phyloP scores from a whole-genome alignment of 805 yeast species.

The Komagataella kurtzmanii region DNA sequence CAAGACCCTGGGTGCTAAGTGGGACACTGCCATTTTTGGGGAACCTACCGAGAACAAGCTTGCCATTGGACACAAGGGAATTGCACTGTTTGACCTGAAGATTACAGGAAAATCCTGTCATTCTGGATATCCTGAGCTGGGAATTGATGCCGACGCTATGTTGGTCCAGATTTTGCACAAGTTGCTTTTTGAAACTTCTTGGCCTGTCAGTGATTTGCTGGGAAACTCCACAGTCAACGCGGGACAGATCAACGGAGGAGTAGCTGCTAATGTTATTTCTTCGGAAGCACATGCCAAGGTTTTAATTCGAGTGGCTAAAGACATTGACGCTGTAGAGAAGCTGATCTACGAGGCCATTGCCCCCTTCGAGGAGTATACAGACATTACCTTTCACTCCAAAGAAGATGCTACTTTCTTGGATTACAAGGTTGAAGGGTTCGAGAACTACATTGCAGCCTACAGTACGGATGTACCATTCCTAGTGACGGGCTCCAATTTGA shows the following conservation, averaged over 20 bases:
- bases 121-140: constrained; percentile 60
- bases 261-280: constrained; percentile 56
- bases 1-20: constrained; percentile 23
- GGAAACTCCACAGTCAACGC: constrained; percentile 53
- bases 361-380: constrained; percentile 12
- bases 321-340: constrained; percentile 21
- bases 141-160: constrained; percentile 47
- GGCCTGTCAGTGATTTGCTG: constrained; percentile 37
- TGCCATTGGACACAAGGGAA: constrained; percentile 62
- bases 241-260: constrained; percentile 46
- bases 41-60: constrained; percentile 64
- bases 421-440: constrained; percentile 54
- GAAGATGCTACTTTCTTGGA: constrained; percentile 35
- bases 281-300: constrained; percentile 37
- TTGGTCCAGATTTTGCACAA: constrained; percentile 36
- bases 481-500: constrained; percentile 14
- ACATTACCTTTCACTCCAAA: constrained; percentile 6
- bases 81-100: constrained; percentile 23
- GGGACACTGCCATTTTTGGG: constrained; percentile 57
- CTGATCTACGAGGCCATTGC: constrained; percentile 22
- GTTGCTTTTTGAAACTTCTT: constrained; percentile 22
- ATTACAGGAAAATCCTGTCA: constrained; percentile 51
- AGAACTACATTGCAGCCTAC: constrained; percentile 21
- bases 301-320: constrained; percentile 41
- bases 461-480: constrained; percentile 34